Evolutionary conservation across 768 basidiomycete species (phyloP), one percentile per base, ranked within the genome.

Genomic region (Mycena sanguinolenta): DNA sequence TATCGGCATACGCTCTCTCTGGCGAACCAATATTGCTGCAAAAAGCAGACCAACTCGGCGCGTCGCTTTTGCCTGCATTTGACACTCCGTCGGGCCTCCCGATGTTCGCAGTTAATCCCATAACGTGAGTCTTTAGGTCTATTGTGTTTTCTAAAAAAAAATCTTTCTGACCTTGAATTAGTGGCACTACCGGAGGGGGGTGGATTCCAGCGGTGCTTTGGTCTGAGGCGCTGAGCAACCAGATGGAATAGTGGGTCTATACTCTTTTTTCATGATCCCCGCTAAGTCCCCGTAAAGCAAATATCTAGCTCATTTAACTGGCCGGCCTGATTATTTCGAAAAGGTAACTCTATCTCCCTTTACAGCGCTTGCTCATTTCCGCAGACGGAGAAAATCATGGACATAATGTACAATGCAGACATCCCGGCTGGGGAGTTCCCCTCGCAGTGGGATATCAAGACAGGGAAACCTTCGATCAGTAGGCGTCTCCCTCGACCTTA

Each of bases 251-350:
- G 84, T 84, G 55, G 69, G 83, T 77, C 28, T 12, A 58, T 3
- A 44, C 36, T 32, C 28, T n/a, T 28, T n/a, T 13, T 7, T 2
- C 3, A n/a, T 44, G 16, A 21, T 54, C 61, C 28, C 27, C 53
- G 38, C 64, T 67, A 38, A 66, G 38, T 73, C 70, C 6, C 58
- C 13, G 25, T 74, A 46, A 82, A 79, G 93, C 87, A 64, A 95
- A 91, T 95, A 95, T 72, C 85, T 96, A 0, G 92, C 92, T 4
- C 89, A 92, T 76, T 77, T 92, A 4, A 95, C 93, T 1, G 92
- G 91, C 10, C 89, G 92, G 65, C 81, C 86, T 36, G 85, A 86
- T 50, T 92, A 91, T 77, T 87, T 82, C 68, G 84, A 89, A 68
- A 85, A 82, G 76, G 86, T 84, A 44, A 27, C 27, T 44, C 12